Conservation (phyloP, 2,329 filamentous ascomycete genomes). For the Curvularia spicifera region DNA sequence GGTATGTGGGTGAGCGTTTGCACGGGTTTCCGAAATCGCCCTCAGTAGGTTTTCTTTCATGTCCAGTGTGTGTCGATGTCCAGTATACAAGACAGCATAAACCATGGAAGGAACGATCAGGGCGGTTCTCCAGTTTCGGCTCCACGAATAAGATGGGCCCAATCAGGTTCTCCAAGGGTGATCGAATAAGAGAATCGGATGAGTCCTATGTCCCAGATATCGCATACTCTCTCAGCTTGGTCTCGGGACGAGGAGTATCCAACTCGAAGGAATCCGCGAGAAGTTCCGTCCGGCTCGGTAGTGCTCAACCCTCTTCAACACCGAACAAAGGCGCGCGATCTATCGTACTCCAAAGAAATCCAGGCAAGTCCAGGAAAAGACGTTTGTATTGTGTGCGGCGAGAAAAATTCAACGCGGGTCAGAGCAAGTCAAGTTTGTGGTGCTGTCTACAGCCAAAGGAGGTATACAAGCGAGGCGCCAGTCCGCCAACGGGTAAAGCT, state of each 20-base stretch:
- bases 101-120: not conserved
- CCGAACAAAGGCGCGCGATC: not conserved
- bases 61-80: not conserved
- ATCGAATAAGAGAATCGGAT: not conserved
- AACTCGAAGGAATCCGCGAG: not conserved
- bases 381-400: not conserved
- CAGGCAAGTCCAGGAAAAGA: not conserved
- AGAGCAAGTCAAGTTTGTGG: conserved; percentile 2
- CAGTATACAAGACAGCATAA: not conserved
- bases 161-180: not conserved
- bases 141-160: not conserved
- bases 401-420: not conserved
- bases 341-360: not conserved
- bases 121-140: not conserved
- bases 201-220: not conserved
- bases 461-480: conserved; percentile 7
- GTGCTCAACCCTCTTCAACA: not conserved
- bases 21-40: not conserved
- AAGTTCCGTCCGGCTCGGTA: not conserved
- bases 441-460: conserved; percentile 6
- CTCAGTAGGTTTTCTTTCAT: not conserved
- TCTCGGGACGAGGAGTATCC: not conserved
- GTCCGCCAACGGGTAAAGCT: not conserved
- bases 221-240: not conserved
- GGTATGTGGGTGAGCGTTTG: not conserved